phyloP scores from a whole-genome alignment of 139 green algal genomes.

The Micractinium conductrix region DNA sequence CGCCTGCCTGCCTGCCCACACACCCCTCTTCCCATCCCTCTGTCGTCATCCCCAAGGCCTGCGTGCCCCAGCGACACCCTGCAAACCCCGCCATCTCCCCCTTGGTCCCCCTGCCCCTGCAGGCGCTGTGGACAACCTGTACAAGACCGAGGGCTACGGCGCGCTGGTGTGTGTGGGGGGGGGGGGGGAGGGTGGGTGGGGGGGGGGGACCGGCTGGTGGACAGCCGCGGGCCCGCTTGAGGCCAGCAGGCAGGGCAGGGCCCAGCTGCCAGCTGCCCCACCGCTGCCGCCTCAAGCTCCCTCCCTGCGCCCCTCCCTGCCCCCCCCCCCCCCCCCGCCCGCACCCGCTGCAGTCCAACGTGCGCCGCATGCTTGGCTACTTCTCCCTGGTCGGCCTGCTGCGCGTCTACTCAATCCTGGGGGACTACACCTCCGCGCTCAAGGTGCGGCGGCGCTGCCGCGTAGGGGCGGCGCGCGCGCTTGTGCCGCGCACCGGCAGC shows the following conservation, averaged over 20 bases:
- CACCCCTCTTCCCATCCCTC: not conserved
- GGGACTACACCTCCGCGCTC: conserved; percentile 88
- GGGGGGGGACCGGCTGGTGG: too few relatives aligned
- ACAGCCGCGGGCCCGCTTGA: too few relatives aligned
- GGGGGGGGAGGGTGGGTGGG: too few relatives aligned
- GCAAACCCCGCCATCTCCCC: not conserved
- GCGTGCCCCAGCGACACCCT: not conserved
- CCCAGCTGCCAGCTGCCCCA: not conserved
- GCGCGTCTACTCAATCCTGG: conserved; percentile 91
- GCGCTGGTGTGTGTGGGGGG: conserved; percentile 13
- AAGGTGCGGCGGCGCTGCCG: not conserved
- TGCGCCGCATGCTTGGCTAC: conserved; percentile 96
- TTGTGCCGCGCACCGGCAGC: not conserved
- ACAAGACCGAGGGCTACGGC: conserved; percentile 81
- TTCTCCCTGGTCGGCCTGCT: conserved; percentile 92
- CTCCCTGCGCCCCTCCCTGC: too few relatives aligned
- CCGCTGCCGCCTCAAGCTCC: not conserved
- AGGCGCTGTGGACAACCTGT: conserved; percentile 59
- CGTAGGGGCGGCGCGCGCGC: not conserved
- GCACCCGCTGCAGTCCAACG: conserved; percentile 80
- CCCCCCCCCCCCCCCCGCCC: not conserved
- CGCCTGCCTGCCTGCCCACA: not conserved
- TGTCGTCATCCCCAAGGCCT: not conserved
- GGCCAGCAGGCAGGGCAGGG: too few relatives aligned
- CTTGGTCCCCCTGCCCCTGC: conserved; percentile 22